phyloP scores from a whole-genome alignment of 176 grass and related monocot species.

The Eragrostis nindensis region DNA sequence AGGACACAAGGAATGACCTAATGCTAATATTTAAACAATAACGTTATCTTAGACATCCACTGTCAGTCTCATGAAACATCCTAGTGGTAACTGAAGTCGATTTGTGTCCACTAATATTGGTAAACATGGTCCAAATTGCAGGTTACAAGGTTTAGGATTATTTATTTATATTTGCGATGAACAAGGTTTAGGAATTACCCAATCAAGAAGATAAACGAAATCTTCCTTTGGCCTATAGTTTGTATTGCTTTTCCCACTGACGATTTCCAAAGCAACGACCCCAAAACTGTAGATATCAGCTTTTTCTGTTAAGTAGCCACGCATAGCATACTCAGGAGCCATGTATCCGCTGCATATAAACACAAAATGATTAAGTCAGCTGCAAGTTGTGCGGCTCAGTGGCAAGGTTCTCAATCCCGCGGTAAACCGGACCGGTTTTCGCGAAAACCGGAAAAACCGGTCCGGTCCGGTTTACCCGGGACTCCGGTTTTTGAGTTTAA shows the following conservation, averaged over 20 bases:
- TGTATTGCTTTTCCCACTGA: slow-evolving; percentile 95
- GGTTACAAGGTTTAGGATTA: slow-evolving; percentile 5
- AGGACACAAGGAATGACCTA: slow-evolving; percentile 20
- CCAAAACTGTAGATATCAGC: slow-evolving; percentile 97
- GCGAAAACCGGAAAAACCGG: no score
- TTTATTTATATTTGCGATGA: no score
- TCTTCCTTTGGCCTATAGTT: slow-evolving; percentile 94
- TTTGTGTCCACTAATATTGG: not conserved
- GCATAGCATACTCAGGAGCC: slow-evolving; percentile 98
- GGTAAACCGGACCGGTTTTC: no score
- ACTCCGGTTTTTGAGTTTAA: no score
- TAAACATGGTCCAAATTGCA: slow-evolving; percentile 28
- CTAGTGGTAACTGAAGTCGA: not conserved
- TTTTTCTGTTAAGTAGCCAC: slow-evolving; percentile 93
- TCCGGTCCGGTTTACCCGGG: no score
- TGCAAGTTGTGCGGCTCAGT: slow-evolving; percentile 20
- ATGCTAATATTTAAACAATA: slow-evolving; percentile 13
- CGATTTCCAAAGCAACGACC: slow-evolving; percentile 87
- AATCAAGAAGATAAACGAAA: slow-evolving; percentile 92
- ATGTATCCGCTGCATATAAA: slow-evolving; percentile 90
- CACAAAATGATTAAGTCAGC: slow-evolving; percentile 20
- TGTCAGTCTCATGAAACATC: not conserved
- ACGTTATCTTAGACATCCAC: not conserved
- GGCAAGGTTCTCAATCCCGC: no score
- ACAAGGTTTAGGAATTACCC: slow-evolving; percentile 56